phyloP scores from a whole-genome alignment of 2,329 filamentous ascomycete species.

The Cladosporium sp. region DNA sequence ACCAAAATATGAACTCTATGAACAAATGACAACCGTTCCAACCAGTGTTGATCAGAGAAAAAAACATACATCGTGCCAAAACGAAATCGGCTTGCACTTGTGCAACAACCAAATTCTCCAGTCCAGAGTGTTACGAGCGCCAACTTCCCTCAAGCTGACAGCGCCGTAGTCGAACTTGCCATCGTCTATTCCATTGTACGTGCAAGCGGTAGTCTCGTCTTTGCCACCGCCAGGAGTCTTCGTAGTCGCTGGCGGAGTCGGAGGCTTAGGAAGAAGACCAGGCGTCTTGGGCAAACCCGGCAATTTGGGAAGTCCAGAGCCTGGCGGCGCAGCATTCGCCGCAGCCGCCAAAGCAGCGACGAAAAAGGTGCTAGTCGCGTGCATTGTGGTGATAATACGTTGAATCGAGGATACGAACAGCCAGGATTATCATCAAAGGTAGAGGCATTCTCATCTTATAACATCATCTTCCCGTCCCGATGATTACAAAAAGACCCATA shows the following conservation, averaged over 20 bases:
- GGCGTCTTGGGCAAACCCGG: conserved; percentile 3
- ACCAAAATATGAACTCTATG: no score
- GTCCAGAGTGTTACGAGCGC: conserved; percentile 86
- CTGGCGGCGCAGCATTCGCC: conserved; percentile 10
- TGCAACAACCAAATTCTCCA: conserved; percentile 98
- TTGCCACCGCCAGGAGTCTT: neutral
- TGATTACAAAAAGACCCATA: neutral
- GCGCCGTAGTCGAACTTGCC: conserved; percentile 51
- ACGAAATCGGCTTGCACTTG: conserved; percentile 88
- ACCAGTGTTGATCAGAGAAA: neutral
- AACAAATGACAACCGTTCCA: no score
- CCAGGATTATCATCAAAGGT: no score
- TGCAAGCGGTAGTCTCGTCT: neutral
- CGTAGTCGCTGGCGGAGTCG: neutral
- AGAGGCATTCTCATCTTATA: neutral
- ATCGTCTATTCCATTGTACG: conserved; percentile 11
- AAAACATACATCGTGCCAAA: conserved; percentile 86
- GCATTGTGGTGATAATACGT: neutral
- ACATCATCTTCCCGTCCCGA: neutral
- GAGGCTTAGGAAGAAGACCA: neutral
- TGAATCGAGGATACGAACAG: neutral
- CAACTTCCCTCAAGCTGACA: conserved; percentile 84
- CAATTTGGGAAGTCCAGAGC: neutral
- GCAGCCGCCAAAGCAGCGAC: neutral
- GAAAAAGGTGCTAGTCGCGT: neutral